A percentile compares a stretch with the other conserved stretches of the same genome.
phyloP scores from a whole-genome alignment of 2,329 filamentous ascomycete species.

The Arthroderma sp. region DNA sequence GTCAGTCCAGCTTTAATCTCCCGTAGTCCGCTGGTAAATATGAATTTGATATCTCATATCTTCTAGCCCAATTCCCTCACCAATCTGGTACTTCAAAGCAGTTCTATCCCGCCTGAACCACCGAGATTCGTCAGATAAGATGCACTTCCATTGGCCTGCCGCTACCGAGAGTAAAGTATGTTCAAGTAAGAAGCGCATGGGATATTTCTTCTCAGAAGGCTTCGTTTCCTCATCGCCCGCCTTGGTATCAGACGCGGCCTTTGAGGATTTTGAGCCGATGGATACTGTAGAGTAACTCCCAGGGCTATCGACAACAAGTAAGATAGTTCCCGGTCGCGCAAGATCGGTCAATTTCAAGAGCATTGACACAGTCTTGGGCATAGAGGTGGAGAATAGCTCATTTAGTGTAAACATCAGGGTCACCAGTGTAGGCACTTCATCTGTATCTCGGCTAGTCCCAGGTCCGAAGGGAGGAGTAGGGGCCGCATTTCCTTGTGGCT shows the following conservation, averaged over 20 bases:
- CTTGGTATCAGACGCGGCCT: not conserved
- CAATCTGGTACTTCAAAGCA: slow-evolving; percentile 62
- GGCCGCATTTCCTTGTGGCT: not conserved
- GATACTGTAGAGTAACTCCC: slow-evolving; percentile 81
- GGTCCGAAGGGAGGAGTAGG: not conserved
- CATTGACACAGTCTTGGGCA: slow-evolving; percentile 62
- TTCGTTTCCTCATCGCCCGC: not conserved
- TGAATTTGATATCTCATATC: slow-evolving; percentile 94
- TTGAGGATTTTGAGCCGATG: slow-evolving; percentile 35
- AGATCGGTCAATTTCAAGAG: slow-evolving; percentile 53
- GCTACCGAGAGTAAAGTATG: slow-evolving; percentile 53
- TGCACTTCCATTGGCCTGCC: slow-evolving; percentile 53
- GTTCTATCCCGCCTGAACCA: slow-evolving; percentile 66
- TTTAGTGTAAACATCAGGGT: slow-evolving; percentile 92
- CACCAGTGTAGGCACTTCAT: slow-evolving; percentile 36
- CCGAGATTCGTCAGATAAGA: slow-evolving; percentile 60
- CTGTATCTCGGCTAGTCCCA: not conserved
- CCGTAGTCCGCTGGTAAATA: slow-evolving; percentile 44
- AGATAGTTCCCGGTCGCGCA: slow-evolving; percentile 46
- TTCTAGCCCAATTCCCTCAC: slow-evolving; percentile 76
- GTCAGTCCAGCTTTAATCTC: too few species aligned
- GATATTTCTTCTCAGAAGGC: slow-evolving; percentile 49
- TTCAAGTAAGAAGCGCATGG: slow-evolving; percentile 87
- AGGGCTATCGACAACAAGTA: slow-evolving; percentile 84
- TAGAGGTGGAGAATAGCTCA: slow-evolving; percentile 72